phyloP scores from a whole-genome alignment of 371 early-diverging fungal species.

The Blakeslea trispora region DNA sequence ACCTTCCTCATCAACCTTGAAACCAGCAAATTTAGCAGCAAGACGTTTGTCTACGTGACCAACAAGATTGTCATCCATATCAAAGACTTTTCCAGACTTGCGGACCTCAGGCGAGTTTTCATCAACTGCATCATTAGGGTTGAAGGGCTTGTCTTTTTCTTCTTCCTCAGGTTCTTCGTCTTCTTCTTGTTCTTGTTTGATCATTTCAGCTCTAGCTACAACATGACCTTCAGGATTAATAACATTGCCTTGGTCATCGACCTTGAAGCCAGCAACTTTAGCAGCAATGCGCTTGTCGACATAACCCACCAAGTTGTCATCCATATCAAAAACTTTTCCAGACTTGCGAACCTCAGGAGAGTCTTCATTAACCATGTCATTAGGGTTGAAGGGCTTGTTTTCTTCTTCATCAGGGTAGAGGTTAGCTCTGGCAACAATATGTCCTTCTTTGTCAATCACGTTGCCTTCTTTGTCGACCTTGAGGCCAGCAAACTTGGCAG shows the following conservation, averaged over 20 bases:
- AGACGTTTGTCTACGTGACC: conserved; percentile 17
- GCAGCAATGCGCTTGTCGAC: conserved; percentile 18
- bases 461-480: background rate
- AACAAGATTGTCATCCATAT: conserved; percentile 19
- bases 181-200: background rate
- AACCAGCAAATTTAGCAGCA: conserved; percentile 13
- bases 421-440: background rate
- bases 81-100: conserved; percentile 22
- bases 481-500: conserved; percentile 6
- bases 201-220: conserved; percentile 17
- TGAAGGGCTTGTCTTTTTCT: conserved; percentile 8
- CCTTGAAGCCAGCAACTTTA: conserved; percentile 13
- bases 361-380: conserved; percentile 11
- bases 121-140: conserved; percentile 10
- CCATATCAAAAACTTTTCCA: conserved; percentile 22
- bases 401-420: conserved; percentile 6
- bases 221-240: conserved; percentile 18
- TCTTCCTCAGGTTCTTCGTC: conserved; percentile 10
- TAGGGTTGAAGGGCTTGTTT: conserved; percentile 11
- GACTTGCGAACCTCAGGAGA: conserved; percentile 20
- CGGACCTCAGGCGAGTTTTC: conserved; percentile 19
- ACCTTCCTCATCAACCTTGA: conserved; percentile 16
- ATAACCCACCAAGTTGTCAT: conserved; percentile 16
- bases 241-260: conserved; percentile 18
- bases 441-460: conserved; percentile 1